These are phyloP conservation scores for Penicillium sp. DNA, from an alignment of 2,329 filamentous ascomycete genomes.

Conservation along the genomic window DNA sequence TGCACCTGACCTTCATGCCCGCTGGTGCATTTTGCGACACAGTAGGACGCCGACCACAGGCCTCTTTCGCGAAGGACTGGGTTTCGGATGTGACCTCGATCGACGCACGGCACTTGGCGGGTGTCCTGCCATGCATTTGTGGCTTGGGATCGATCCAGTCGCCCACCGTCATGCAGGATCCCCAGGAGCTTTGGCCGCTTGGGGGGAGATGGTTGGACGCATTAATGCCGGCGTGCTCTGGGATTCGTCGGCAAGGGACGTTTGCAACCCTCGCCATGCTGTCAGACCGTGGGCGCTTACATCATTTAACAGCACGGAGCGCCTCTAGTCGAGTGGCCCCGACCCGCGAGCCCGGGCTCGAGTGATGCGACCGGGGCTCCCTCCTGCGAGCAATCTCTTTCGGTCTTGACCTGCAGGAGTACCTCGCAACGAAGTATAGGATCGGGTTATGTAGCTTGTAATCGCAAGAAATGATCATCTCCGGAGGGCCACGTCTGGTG, in stretches of 20 bases:
- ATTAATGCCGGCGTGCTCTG: conserved; percentile 11
- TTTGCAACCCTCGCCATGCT: conserved; percentile 9
- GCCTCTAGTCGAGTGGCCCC: too few species aligned
- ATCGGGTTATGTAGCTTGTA: too few species aligned
- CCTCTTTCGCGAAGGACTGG: conserved; percentile 4
- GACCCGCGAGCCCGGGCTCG: conserved; percentile 6
- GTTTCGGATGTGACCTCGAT: not conserved
- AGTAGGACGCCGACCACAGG: not conserved
- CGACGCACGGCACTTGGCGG: conserved; percentile 7
- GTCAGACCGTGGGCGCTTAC: conserved; percentile 16
- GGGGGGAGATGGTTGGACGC: conserved; percentile 12
- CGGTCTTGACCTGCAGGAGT: too few species aligned
- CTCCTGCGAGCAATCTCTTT: conserved; percentile 1
- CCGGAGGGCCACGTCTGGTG: too few species aligned
- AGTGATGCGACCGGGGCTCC: conserved; percentile 9
- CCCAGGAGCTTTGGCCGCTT: conserved; percentile 18
- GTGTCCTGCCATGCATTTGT: conserved; percentile 15
- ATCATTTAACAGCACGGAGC: too few species aligned
- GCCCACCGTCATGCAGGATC: conserved; percentile 12
- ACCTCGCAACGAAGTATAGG: too few species aligned
- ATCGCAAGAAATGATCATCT: too few species aligned
- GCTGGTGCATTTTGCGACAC: not conserved
- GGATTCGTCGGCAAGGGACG: conserved; percentile 11
- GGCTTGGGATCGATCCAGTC: conserved; percentile 17
- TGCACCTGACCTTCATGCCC: conserved; percentile 9